phyloP scores from a whole-genome alignment of 768 basidiomycete genomes.

The Rhodotorula kratochvilovae region DNA sequence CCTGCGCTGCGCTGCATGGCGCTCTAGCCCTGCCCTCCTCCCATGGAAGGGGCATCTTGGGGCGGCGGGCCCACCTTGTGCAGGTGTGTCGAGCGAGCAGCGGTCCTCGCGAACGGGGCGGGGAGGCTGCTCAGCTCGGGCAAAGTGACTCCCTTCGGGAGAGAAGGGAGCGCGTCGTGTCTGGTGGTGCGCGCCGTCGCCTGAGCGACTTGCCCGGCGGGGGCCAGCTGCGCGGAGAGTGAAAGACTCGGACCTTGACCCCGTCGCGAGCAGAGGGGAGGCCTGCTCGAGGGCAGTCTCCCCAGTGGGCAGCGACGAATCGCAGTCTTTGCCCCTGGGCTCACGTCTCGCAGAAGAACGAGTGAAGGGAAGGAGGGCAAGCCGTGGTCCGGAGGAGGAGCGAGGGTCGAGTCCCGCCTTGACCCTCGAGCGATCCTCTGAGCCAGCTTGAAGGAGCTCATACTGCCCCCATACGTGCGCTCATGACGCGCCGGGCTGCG shows the following conservation, averaged over 20 bases:
- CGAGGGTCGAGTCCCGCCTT: neutral
- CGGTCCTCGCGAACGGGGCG: slow-evolving; percentile 5
- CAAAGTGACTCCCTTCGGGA: neutral
- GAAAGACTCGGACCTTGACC: slow-evolving; percentile 34
- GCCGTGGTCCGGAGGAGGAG: neutral
- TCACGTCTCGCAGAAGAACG: neutral
- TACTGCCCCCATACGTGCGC: neutral
- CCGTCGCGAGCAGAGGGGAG: slow-evolving; percentile 13
- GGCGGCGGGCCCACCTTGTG: neutral
- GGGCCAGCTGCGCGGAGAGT: slow-evolving; percentile 7
- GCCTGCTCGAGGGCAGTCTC: neutral
- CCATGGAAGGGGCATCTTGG: slow-evolving; percentile 3
- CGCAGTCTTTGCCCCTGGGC: slow-evolving; percentile 27
- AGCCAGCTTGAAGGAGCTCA: no score
- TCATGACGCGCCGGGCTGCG: neutral
- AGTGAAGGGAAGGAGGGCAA: neutral
- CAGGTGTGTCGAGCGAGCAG: neutral
- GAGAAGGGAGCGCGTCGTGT: neutral
- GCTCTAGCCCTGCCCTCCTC: neutral
- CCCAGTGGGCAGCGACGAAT: slow-evolving; percentile 26
- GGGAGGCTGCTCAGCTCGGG: neutral
- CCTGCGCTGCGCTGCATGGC: neutral
- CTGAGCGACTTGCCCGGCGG: slow-evolving; percentile 7
- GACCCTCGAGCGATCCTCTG: neutral
- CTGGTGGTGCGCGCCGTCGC: slow-evolving; percentile 25